Conservation (phyloP, 306 rosid species). For the Rosa multiflora region DNA sequence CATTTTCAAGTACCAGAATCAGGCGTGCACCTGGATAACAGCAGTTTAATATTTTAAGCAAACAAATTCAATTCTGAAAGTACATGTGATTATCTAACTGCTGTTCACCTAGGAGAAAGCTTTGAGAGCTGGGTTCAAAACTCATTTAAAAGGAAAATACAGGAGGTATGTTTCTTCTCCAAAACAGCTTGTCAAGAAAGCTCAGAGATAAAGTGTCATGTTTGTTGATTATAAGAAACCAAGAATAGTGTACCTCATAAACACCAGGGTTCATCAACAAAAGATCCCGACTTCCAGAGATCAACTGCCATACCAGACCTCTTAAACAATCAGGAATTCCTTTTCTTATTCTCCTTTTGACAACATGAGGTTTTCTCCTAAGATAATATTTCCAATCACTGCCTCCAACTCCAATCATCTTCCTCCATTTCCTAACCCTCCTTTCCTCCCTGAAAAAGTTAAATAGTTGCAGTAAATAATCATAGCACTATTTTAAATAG, state of each 20-base stretch:
- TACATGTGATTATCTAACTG: not conserved
- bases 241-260: conserved; percentile 67
- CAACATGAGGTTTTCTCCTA: conserved; percentile 87
- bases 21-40: not conserved
- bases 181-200: not conserved
- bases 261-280: conserved; percentile 98
- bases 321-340: conserved; percentile 99
- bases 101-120: not conserved
- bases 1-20: not conserved
- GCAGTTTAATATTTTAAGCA: not conserved
- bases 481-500: not conserved
- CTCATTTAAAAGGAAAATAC: not conserved
- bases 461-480: not conserved
- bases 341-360: conserved; percentile 92
- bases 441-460: conserved; percentile 65
- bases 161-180: not conserved
- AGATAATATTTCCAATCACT: conserved; percentile 96
- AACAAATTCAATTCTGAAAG: not conserved
- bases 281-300: conserved; percentile 96
- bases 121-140: not conserved
- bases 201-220: not conserved
- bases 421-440: conserved; percentile 97
- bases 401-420: conserved; percentile 99
- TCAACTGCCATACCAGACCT: conserved; percentile 98
- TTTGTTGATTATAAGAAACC: conserved; percentile 19